phyloP scores from a whole-genome alignment of 2,329 filamentous ascomycete genomes.

The Diplodia mutila region DNA sequence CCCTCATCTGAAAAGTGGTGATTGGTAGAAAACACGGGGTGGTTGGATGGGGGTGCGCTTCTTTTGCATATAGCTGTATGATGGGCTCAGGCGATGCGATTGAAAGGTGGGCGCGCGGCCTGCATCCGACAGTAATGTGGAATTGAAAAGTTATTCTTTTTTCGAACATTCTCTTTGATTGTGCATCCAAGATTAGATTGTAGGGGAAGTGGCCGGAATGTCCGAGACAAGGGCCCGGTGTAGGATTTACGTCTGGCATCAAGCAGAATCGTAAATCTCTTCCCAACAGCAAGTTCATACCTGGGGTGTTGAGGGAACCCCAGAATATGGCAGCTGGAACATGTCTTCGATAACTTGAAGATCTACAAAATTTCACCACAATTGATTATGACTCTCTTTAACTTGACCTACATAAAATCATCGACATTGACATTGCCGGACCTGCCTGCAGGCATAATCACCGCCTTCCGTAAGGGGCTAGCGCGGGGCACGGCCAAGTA shows the following conservation, averaged over 20 bases:
- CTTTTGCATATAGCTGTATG: background rate
- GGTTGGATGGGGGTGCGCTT: background rate
- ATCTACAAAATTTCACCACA: background rate
- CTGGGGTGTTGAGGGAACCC: no score
- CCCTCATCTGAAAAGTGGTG: background rate
- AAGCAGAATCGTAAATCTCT: background rate
- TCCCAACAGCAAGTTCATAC: background rate
- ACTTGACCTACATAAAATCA: background rate
- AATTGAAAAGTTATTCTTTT: background rate
- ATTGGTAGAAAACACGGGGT: background rate
- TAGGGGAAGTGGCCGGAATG: background rate
- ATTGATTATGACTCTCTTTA: background rate
- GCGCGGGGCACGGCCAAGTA: constrained; percentile 17
- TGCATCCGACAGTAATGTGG: background rate
- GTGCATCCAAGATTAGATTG: background rate
- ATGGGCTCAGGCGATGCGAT: background rate
- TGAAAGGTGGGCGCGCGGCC: background rate
- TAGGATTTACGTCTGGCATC: background rate
- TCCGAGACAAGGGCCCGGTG: background rate
- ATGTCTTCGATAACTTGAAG: background rate
- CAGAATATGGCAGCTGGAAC: background rate
- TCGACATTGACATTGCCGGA: background rate
- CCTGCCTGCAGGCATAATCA: background rate
- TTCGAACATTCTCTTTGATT: background rate
- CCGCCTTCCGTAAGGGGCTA: constrained; percentile 17